Percentiles rank a stretch among this genome's conserved stretches.
These are phyloP conservation scores for Arachnomyces sp. DNA, from an alignment of 2,329 filamentous ascomycete species.

Conservation along the genomic window DNA sequence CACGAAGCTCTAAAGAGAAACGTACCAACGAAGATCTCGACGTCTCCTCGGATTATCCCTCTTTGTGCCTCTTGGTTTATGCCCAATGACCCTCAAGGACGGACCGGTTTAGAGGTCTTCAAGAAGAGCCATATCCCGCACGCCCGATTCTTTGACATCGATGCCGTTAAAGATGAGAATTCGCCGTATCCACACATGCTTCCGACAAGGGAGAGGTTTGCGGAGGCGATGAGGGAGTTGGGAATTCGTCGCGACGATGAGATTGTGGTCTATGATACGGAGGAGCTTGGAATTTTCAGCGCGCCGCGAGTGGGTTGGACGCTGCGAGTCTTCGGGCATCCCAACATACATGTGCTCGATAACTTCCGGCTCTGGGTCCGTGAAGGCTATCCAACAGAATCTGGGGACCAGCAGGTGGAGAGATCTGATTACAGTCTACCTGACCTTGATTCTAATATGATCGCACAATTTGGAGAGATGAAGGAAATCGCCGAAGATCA, in stretches of 20 bases:
- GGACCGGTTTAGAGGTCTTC: slow-evolving; percentile 74
- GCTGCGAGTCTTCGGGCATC: slow-evolving; percentile 79
- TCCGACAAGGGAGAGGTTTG: slow-evolving; percentile 71
- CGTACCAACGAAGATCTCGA: slow-evolving; percentile 68
- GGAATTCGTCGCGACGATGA: slow-evolving; percentile 83
- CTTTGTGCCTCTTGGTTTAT: slow-evolving; percentile 95
- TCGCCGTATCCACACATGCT: slow-evolving; percentile 97
- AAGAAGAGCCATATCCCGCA: slow-evolving; percentile 75
- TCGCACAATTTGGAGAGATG: slow-evolving; percentile 76
- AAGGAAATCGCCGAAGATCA: slow-evolving; percentile 64
- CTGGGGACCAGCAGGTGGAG: slow-evolving; percentile 47
- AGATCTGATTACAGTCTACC: slow-evolving; percentile 40
- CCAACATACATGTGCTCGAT: slow-evolving; percentile 81
- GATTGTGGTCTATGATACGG: slow-evolving; percentile 88
- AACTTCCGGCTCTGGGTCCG: slow-evolving; percentile 95
- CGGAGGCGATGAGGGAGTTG: slow-evolving; percentile 77
- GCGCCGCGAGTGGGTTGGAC: slow-evolving; percentile 94
- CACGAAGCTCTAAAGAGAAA: slow-evolving; percentile 75
- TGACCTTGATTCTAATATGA: slow-evolving; percentile 56
- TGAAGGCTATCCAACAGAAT: slow-evolving; percentile 71
- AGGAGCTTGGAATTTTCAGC: slow-evolving; percentile 88
- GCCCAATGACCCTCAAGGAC: slow-evolving; percentile 70
- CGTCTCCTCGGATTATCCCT: slow-evolving; percentile 75
- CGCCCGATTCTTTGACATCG: slow-evolving; percentile 92
- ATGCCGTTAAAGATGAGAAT: slow-evolving; percentile 78